Evolutionary conservation across 106 monocot species (phyloP).

Genomic region (Hemerocallis citrina): DNA sequence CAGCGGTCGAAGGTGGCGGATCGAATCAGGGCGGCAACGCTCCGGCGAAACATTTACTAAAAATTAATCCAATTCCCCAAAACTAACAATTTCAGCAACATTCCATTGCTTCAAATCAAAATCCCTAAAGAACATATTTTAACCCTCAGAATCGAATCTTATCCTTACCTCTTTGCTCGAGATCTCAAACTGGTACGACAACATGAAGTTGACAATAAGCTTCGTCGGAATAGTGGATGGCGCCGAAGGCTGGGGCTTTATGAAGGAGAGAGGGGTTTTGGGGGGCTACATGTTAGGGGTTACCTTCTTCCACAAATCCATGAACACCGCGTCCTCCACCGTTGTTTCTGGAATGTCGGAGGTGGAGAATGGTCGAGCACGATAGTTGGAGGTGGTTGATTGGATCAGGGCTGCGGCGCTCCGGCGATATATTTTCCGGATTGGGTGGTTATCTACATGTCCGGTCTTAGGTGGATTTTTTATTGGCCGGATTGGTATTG

Average conservation of each 20-base stretch:
- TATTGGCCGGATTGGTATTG: too few species aligned
- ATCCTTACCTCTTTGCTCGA: conserved; percentile 91
- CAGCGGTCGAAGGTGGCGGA: background rate
- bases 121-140: too few species aligned
- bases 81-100: too few species aligned
- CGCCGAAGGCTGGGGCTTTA: conserved; percentile 76
- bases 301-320: conserved; percentile 53
- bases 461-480: too few species aligned
- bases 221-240: conserved; percentile 50
- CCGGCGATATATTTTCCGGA: too few species aligned
- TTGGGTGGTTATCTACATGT: too few species aligned
- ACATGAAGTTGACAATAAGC: conserved; percentile 55
- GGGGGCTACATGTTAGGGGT: conserved; percentile 10
- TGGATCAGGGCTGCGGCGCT: too few species aligned
- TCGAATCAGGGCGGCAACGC: background rate
- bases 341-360: conserved; percentile 2
- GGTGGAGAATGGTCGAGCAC: conserved; percentile 1
- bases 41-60: conserved; percentile 7
- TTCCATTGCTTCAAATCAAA: too few species aligned
- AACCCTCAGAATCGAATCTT: too few species aligned
- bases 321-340: conserved; percentile 20
- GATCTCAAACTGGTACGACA: conserved; percentile 79
- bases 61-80: too few species aligned
- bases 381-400: too few species aligned
- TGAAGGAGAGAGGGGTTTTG: conserved; percentile 69